These are phyloP conservation scores for Globisporangium mamillatum DNA, from an alignment of 352 stramenopile genomes.

Conservation along the genomic window DNA sequence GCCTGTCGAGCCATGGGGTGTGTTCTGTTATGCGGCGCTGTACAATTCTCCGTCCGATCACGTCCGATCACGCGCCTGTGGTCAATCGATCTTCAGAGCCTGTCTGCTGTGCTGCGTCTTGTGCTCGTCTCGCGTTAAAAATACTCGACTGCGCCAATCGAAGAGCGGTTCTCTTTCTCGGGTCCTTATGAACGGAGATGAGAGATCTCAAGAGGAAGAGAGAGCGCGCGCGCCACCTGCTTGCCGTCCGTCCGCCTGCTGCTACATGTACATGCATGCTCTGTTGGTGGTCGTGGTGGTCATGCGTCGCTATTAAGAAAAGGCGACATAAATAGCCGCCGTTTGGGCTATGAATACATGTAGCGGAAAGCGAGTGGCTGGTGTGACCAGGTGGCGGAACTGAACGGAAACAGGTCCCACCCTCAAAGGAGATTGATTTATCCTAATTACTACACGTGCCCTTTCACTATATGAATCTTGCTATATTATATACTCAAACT, in stretches of 20 bases:
- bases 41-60: neutral
- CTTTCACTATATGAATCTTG: neutral
- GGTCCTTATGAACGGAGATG: no score
- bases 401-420: neutral
- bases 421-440: neutral
- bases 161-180: neutral
- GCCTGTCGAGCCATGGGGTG: neutral
- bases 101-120: neutral
- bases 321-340: neutral
- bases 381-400: neutral
- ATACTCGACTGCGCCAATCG: neutral
- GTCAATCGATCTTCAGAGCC: neutral
- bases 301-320: neutral
- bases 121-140: neutral
- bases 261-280: neutral
- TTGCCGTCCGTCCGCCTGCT: neutral
- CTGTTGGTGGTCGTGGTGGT: neutral
- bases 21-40: neutral
- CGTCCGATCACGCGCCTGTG: no score
- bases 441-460: neutral
- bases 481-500: no score
- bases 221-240: constrained; percentile 4
- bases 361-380: neutral
- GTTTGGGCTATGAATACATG: neutral
- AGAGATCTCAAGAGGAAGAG: neutral